Evolutionary conservation across 2,329 filamentous ascomycete genomes (phyloP).

Genomic region (Colletotrichum destructivum): DNA sequence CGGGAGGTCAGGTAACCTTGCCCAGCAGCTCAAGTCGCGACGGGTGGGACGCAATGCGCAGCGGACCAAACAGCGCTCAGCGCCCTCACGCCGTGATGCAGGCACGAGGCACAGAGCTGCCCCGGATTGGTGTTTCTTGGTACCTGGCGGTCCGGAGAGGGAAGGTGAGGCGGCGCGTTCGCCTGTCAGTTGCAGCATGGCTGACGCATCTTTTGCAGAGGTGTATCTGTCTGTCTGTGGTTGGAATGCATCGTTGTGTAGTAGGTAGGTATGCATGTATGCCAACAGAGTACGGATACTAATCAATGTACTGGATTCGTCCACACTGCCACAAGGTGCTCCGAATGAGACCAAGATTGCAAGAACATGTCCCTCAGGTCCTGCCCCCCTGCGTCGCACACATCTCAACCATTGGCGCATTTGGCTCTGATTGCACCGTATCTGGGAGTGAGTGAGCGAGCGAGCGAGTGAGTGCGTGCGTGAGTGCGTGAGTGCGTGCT

Average conservation of each 20-base stretch:
- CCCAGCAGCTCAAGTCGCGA: constrained; percentile 3
- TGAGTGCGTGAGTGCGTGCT: neutral
- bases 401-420: constrained; percentile 23
- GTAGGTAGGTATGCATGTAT: too few species aligned
- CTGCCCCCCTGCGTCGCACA: constrained; percentile 22
- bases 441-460: constrained; percentile 13
- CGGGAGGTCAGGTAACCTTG: constrained; percentile 15
- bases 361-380: neutral
- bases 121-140: constrained; percentile 12
- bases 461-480: too few species aligned
- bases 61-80: constrained; percentile 16
- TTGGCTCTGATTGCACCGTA: constrained; percentile 20
- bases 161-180: neutral
- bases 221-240: too few species aligned
- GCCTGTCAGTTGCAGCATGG: constrained; percentile 4
- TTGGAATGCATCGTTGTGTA: constrained; percentile 9
- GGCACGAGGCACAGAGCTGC: constrained; percentile 23
- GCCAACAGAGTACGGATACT: too few species aligned
- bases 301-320: too few species aligned
- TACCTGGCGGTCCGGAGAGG: constrained; percentile 4
- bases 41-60: neutral
- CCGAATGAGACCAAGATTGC: neutral
- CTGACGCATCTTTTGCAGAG: neutral
- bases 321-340: neutral
- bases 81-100: neutral